phyloP scores from a whole-genome alignment of 2,329 filamentous ascomycete species.

The Aspergillus sp. region DNA sequence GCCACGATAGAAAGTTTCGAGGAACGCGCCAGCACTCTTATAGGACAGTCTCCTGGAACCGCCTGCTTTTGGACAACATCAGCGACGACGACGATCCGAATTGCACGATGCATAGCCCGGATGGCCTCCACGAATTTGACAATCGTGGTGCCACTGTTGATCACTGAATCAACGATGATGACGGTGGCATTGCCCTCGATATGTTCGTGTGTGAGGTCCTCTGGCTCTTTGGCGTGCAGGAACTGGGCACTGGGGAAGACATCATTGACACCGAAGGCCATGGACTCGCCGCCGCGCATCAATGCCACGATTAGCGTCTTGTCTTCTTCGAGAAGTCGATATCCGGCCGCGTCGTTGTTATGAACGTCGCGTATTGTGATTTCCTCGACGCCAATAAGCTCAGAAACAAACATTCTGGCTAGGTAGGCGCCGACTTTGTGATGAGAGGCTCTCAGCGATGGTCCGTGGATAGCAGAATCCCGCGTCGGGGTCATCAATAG shows the following conservation, averaged over 20 bases:
- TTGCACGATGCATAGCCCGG: slow-evolving; percentile 35
- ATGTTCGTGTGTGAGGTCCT: slow-evolving; percentile 47
- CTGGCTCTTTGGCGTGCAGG: slow-evolving; percentile 43
- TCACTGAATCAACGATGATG: slow-evolving; percentile 60
- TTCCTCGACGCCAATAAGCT: slow-evolving; percentile 50
- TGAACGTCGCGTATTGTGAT: slow-evolving; percentile 55
- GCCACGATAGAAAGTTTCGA: slow-evolving; percentile 46
- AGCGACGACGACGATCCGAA: slow-evolving; percentile 56
- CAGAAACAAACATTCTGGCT: slow-evolving; percentile 48
- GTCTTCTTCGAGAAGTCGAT: slow-evolving; percentile 49
- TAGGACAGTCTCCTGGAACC: slow-evolving; percentile 22
- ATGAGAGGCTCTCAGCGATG: slow-evolving; percentile 52
- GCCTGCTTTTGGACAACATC: slow-evolving; percentile 53
- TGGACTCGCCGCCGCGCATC: slow-evolving; percentile 64
- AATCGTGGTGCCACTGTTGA: slow-evolving; percentile 58
- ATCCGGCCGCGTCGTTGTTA: slow-evolving; percentile 45
- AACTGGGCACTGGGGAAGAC: slow-evolving; percentile 55
- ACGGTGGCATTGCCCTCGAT: slow-evolving; percentile 43
- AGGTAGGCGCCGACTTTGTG: slow-evolving; percentile 53
- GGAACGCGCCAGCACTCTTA: slow-evolving; percentile 1
- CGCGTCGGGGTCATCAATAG: slow-evolving; percentile 57
- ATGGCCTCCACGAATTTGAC: slow-evolving; percentile 51
- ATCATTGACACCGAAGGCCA: slow-evolving; percentile 59
- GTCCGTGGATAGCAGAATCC: slow-evolving; percentile 49
- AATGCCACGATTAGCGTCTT: slow-evolving; percentile 56